phyloP scores from a whole-genome alignment of 2,329 filamentous ascomycete genomes.

The Tympanopsis confertula region DNA sequence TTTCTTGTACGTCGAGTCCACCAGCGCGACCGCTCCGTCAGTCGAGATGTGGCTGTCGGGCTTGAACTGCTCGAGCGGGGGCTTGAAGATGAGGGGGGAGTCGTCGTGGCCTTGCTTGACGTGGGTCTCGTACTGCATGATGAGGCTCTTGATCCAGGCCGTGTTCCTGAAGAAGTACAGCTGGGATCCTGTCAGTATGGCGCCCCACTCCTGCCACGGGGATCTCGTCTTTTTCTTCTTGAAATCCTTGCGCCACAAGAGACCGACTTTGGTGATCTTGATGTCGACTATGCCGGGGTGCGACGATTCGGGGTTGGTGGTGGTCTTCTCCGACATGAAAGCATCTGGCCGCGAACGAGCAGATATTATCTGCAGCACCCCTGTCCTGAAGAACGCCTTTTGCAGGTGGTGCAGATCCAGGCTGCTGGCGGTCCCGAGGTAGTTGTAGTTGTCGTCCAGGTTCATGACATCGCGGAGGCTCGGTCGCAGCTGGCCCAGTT shows the following conservation, averaged over 20 bases:
- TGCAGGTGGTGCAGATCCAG: constrained; percentile 75
- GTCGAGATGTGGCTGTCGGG: constrained; percentile 89
- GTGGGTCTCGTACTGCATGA: constrained; percentile 77
- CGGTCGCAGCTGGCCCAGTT: constrained; percentile 70
- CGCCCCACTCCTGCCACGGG: constrained; percentile 98
- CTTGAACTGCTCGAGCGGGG: constrained; percentile 82
- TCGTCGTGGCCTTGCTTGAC: constrained; percentile 66
- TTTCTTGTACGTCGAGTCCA: constrained; percentile 79
- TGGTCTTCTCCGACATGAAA: constrained; percentile 80
- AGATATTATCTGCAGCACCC: constrained; percentile 87
- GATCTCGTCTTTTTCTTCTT: constrained; percentile 92
- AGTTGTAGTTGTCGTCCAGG: constrained; percentile 83
- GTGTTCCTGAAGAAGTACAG: constrained; percentile 94
- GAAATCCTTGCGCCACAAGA: constrained; percentile 84
- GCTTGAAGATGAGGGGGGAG: constrained; percentile 76
- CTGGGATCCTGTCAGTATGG: constrained; percentile 89
- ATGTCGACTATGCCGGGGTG: constrained; percentile 93
- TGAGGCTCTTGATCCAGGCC: constrained; percentile 79
- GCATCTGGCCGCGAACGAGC: constrained; percentile 86
- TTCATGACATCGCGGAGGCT: constrained; percentile 86
- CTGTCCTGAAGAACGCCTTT: constrained; percentile 81
- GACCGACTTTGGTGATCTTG: constrained; percentile 89
- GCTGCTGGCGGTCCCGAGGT: constrained; percentile 63
- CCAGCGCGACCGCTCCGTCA: constrained; percentile 77
- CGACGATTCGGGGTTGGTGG: constrained; percentile 73